Conservation (phyloP, 805 yeast species). For the Millerozyma acaciae region DNA sequence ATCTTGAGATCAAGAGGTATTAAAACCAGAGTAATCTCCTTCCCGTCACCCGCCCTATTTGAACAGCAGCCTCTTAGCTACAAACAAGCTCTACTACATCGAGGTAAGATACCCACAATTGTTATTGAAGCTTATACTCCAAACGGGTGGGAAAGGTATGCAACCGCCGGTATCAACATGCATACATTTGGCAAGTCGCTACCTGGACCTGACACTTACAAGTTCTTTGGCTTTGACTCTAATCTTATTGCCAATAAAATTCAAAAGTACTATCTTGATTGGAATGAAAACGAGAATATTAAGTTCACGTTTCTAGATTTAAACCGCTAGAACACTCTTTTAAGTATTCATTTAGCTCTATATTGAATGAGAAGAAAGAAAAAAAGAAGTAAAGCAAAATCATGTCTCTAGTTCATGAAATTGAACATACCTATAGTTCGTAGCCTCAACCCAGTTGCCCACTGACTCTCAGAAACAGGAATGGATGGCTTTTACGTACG, state of each 20-base stretch:
- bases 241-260: conserved; percentile 22
- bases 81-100: conserved; percentile 17
- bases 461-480: too few relatives aligned
- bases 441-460: too few relatives aligned
- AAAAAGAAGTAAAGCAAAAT: too few relatives aligned
- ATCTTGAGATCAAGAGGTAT: conserved; percentile 20
- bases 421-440: too few relatives aligned
- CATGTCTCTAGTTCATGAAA: too few relatives aligned
- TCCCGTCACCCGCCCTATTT: conserved; percentile 28
- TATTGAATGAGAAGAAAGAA: too few relatives aligned
- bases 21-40: conserved; percentile 21
- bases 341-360: too few relatives aligned
- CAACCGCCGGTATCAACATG: conserved; percentile 31
- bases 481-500: too few relatives aligned
- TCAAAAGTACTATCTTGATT: conserved; percentile 15
- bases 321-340: conserved; percentile 11
- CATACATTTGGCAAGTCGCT: conserved; percentile 30
- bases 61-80: conserved; percentile 24
- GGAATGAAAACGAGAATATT: conserved; percentile 10
- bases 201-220: conserved; percentile 27
- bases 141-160: conserved; percentile 34
- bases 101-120: conserved; percentile 23
- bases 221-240: conserved; percentile 25
- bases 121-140: conserved; percentile 33
- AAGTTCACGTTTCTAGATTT: conserved; percentile 27